phyloP scores from a whole-genome alignment of 2,329 filamentous ascomycete genomes.

The Neofusicoccum ribis region DNA sequence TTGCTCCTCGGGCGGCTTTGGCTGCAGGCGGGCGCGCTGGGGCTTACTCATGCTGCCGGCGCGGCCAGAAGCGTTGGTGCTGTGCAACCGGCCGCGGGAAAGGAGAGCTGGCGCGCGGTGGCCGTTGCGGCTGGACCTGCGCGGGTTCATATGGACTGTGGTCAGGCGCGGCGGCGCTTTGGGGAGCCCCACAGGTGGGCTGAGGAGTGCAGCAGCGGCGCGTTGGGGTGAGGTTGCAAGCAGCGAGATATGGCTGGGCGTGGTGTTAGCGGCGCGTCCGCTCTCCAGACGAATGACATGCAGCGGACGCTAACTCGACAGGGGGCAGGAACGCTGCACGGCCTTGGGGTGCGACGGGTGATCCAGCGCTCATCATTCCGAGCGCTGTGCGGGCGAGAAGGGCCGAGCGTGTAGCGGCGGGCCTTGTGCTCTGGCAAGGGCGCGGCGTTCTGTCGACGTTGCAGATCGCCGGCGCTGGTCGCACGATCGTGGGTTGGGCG shows the following conservation, averaged over 20 bases:
- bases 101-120: background rate
- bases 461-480: slow-evolving; percentile 3
- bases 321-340: slow-evolving; percentile 11
- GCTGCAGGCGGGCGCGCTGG: too few relatives aligned
- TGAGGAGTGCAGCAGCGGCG: background rate
- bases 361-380: slow-evolving; percentile 11
- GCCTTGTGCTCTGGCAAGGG: background rate
- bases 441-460: background rate
- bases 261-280: background rate
- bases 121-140: background rate
- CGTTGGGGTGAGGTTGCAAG: slow-evolving; percentile 1
- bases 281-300: slow-evolving; percentile 11
- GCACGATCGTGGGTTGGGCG: slow-evolving; percentile 9
- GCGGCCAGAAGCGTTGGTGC: background rate
- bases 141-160: background rate
- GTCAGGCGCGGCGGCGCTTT: too few relatives aligned
- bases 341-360: slow-evolving; percentile 7
- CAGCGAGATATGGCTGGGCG: background rate
- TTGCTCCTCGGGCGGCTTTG: background rate
- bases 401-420: background rate
- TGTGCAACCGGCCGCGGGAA: background rate
- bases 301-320: slow-evolving; percentile 7
- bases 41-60: background rate
- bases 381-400: background rate
- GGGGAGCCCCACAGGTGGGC: slow-evolving; percentile 4